These are phyloP conservation scores for Mercurialis annua DNA, from an alignment of 345 rosid genomes.

Conservation along the genomic window DNA sequence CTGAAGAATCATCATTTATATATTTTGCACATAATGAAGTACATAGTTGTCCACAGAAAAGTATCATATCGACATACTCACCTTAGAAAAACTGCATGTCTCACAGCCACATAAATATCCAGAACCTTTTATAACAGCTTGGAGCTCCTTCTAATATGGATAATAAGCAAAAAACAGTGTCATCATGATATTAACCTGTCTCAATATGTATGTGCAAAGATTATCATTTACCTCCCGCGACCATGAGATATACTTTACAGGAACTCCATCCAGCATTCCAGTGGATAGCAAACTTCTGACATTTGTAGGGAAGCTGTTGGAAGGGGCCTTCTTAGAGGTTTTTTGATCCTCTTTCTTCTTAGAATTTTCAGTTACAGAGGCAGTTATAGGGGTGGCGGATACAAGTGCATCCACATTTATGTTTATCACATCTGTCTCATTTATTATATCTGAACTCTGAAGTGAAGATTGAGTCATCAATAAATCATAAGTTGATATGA, in stretches of 20 bases:
- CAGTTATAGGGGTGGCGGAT: constrained; percentile 13
- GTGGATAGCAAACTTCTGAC: constrained; percentile 66
- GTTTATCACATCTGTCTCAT: constrained; percentile 29
- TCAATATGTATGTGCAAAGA: background rate
- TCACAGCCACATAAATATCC: constrained; percentile 59
- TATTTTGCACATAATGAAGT: constrained; percentile 9
- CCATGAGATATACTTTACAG: constrained; percentile 67
- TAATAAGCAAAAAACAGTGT: constrained; percentile 19
- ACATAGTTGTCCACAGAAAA: background rate
- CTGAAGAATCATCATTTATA: constrained; percentile 20
- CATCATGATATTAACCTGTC: constrained; percentile 14
- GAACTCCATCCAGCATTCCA: constrained; percentile 66
- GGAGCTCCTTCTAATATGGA: constrained; percentile 46
- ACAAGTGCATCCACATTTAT: constrained; percentile 24
- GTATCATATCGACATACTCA: constrained; percentile 15
- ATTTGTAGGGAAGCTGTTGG: constrained; percentile 63
- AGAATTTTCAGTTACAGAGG: constrained; percentile 22
- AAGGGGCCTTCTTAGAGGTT: constrained; percentile 29
- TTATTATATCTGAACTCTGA: constrained; percentile 20
- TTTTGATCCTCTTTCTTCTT: constrained; percentile 40
- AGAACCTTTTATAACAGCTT: constrained; percentile 47
- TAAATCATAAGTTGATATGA: constrained; percentile 42
- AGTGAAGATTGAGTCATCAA: constrained; percentile 42
- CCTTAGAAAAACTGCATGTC: constrained; percentile 51
- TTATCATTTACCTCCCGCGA: constrained; percentile 50